Percentiles rank a stretch among this genome's conserved stretches.
phyloP scores from a whole-genome alignment of 345 rosid species.

The Abelmoschus esculentus region DNA sequence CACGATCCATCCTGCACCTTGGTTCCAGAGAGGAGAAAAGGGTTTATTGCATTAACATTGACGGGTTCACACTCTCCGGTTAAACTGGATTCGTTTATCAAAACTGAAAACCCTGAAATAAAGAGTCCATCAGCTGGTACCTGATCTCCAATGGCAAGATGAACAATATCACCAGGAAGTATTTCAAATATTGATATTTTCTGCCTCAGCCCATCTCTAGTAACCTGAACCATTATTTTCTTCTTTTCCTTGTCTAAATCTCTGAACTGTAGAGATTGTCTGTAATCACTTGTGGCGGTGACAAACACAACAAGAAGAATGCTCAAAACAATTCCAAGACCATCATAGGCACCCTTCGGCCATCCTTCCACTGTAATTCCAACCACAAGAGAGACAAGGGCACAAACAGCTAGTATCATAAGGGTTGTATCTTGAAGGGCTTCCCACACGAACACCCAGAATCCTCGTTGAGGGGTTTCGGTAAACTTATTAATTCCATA shows the following conservation, averaged over 20 bases:
- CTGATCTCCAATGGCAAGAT: slow-evolving; percentile 65
- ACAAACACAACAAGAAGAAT: slow-evolving; percentile 61
- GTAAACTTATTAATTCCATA: slow-evolving; percentile 80
- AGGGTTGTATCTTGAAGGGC: slow-evolving; percentile 63
- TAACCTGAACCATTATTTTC: slow-evolving; percentile 50
- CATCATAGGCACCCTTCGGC: slow-evolving; percentile 74
- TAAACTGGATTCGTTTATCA: slow-evolving; percentile 63
- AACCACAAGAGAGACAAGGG: slow-evolving; percentile 51
- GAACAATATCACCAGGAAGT: slow-evolving; percentile 71
- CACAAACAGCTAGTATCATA: slow-evolving; percentile 61
- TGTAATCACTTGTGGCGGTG: slow-evolving; percentile 68
- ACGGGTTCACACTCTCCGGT: slow-evolving; percentile 65
- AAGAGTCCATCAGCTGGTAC: slow-evolving; percentile 79
- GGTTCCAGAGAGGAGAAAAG: slow-evolving; percentile 71
- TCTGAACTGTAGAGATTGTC: slow-evolving; percentile 59
- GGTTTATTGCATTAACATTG: slow-evolving; percentile 30
- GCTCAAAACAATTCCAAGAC: slow-evolving; percentile 62
- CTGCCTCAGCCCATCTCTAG: slow-evolving; percentile 49
- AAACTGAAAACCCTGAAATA: slow-evolving; percentile 43
- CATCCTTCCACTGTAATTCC: slow-evolving; percentile 74
- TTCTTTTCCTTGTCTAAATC: slow-evolving; percentile 62
- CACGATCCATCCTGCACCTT: slow-evolving; percentile 73
- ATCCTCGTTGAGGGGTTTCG: slow-evolving; percentile 67
- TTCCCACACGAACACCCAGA: slow-evolving; percentile 73
- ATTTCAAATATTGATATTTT: slow-evolving; percentile 59